Percentiles rank a stretch among this genome's conserved stretches.
These are phyloP conservation scores for Nicotiana obtusifolia DNA, from an alignment of 257 asterid species.

Conservation along the genomic window DNA sequence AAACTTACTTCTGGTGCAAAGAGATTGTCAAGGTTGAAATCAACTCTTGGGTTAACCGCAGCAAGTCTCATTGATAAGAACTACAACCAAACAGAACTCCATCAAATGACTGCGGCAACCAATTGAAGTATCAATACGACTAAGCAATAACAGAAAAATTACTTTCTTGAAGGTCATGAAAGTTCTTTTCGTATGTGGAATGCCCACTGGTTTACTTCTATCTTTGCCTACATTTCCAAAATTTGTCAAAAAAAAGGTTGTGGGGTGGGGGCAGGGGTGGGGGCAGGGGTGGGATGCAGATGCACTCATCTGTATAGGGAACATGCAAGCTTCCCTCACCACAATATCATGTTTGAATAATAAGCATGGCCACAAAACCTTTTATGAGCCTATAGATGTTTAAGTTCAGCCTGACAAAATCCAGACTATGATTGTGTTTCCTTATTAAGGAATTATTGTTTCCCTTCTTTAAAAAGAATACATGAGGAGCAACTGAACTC, in stretches of 20 bases:
- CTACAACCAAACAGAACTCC: conserved; percentile 32
- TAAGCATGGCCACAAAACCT: background rate
- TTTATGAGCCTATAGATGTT: background rate
- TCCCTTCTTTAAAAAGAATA: too few relatives aligned
- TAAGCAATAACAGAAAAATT: background rate
- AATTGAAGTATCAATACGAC: background rate
- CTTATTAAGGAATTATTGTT: background rate
- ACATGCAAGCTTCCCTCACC: background rate
- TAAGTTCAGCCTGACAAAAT: background rate
- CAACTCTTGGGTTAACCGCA: conserved; percentile 71
- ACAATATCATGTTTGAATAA: background rate
- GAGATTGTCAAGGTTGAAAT: conserved; percentile 59
- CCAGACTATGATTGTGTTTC: background rate
- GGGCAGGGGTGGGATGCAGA: background rate
- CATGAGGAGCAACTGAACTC: background rate
- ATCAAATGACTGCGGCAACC: background rate
- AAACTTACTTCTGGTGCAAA: conserved; percentile 64
- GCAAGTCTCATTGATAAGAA: conserved; percentile 93
- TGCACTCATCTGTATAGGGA: background rate
- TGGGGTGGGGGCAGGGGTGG: too few relatives aligned
- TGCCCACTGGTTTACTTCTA: background rate
- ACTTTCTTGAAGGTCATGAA: background rate
- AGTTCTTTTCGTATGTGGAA: background rate
- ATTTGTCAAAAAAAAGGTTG: background rate
- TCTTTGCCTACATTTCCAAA: background rate